Percentiles rank a stretch among this genome's conserved stretches.
Conservation (phyloP, 2,329 filamentous ascomycete species). For the Calcarisporium arbuscula region DNA sequence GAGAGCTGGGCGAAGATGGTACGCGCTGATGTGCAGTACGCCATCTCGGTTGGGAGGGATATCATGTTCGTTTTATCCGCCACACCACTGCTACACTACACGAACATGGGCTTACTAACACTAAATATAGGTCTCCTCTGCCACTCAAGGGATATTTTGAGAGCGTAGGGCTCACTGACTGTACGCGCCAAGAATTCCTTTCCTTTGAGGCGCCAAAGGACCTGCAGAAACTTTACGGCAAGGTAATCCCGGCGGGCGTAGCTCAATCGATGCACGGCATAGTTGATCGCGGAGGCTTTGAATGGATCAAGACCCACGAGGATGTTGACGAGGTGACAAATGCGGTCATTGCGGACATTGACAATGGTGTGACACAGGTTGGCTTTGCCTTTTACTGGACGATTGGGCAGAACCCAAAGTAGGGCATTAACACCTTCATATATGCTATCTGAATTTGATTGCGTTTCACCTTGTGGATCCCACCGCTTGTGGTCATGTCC, state of each 20-base stretch:
- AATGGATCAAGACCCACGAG: background rate
- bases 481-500: no score
- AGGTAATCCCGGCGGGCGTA: background rate
- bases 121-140: background rate
- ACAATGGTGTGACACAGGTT: background rate
- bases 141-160: background rate
- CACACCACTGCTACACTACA: background rate
- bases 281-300: conserved; percentile 1
- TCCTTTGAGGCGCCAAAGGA: background rate
- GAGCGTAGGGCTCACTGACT: background rate
- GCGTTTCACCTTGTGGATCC: no score
- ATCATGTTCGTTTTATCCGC: background rate
- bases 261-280: background rate
- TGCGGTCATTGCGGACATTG: background rate
- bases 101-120: background rate
- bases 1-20: background rate
- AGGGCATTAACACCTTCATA: no score
- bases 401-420: conserved; percentile 1
- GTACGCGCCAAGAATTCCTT: background rate
- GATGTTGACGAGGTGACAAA: background rate
- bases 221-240: background rate
- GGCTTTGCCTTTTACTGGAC: background rate
- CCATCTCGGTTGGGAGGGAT: background rate
- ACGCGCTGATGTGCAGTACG: background rate
- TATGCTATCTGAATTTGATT: no score